These are phyloP conservation scores for Malassezia restricta DNA, from an alignment of 1,284 basidiomycete species.

Conservation along the genomic window DNA sequence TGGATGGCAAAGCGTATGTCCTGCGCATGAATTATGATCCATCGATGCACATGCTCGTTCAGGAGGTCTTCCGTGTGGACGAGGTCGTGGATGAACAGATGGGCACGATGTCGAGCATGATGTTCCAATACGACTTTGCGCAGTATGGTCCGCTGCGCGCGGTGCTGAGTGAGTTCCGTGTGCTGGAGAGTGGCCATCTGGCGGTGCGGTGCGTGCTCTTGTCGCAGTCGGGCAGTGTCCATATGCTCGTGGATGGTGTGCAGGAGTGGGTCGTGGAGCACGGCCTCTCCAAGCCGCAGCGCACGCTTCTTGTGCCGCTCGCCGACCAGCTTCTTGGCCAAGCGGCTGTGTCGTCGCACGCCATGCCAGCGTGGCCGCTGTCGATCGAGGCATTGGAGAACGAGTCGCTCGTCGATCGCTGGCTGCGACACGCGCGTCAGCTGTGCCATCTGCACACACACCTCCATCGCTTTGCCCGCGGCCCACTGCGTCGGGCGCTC, in stretches of 20 bases:
- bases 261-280: conserved; percentile 74
- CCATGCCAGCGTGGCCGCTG: background rate
- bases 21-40: conserved; percentile 56
- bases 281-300: conserved; percentile 56
- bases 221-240: conserved; percentile 66
- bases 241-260: conserved; percentile 59
- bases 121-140: conserved; percentile 61
- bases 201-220: conserved; percentile 55
- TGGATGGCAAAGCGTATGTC: conserved; percentile 55
- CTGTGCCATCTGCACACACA: background rate
- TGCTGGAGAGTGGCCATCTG: conserved; percentile 48
- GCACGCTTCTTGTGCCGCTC: conserved; percentile 59
- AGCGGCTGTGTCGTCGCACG: conserved; percentile 17
- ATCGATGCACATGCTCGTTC: conserved; percentile 43
- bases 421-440: conserved; percentile 30
- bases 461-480: background rate
- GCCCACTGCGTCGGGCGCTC: background rate
- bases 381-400: conserved; percentile 5
- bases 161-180: conserved; percentile 51
- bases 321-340: conserved; percentile 54
- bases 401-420: conserved; percentile 49
- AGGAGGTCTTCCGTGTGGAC: conserved; percentile 56
- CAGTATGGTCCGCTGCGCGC: conserved; percentile 58
- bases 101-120: conserved; percentile 56
- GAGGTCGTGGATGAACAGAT: conserved; percentile 49